Evolutionary conservation across 805 yeast genomes (phyloP), one percentile per base, ranked within the genome.

Genomic region (Starmerella powellii): DNA sequence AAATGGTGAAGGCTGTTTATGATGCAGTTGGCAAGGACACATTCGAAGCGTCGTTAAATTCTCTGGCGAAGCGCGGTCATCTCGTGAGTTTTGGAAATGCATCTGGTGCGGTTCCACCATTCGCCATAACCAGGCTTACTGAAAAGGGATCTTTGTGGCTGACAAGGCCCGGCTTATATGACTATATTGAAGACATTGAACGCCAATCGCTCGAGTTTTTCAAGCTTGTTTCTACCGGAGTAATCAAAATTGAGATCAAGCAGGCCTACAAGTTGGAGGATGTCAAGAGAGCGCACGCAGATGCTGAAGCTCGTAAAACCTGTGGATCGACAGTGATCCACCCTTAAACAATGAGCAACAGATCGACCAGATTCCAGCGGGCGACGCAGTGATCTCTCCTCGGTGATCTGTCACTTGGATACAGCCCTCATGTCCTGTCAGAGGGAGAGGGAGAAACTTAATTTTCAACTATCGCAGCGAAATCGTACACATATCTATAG

Each of bases 1-100:
- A 46, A 21, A 63, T 63, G 23, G 61, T 57, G 6, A 53, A 52
- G 27, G 63, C 55, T 8, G 58, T 60, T 19, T 59, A 53, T 34
- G 68, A 63, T 41, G 56, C 63, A 26, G 61, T 63, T 16, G 68
- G 68, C n/a, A 80, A 82, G 56, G 84, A 73, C 53, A 74, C 94
- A 3, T 79, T 72, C 51, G 79, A 80, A 33, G 63, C 66, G 6
- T 76, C 94, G 0, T 51, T 83, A 16, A 71, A 67, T 16, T 63
- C 74, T 0, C 53, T 84, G 23, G 81, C 74, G 11, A 44, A 47
- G 11, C 79, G 76, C 57, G 96, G 96, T 20, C 68, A 83, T 2
- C 63, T 82, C 44, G 76, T 84, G 24, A 71, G 81, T 24, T 85
- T 66, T 55, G 97, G 97, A 46, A 85, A 85, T 56, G 80, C 95